Evolutionary conservation across 192 early-diverging fungal genomes (phyloP).

Genomic region (Coemansia sp.): DNA sequence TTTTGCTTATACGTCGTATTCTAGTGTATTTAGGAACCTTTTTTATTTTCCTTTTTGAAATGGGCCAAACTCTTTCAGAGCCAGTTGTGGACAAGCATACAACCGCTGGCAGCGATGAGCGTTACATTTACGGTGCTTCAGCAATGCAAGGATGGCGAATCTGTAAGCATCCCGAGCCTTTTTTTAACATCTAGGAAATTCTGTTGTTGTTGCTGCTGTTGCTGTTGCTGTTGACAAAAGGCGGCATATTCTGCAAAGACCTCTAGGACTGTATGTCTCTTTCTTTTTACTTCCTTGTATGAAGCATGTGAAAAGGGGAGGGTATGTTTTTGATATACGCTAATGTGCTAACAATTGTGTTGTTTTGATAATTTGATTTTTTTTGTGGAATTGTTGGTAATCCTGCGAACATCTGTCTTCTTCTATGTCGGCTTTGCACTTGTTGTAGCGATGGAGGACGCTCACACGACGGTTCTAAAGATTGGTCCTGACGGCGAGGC

Average conservation of each 20-base stretch:
- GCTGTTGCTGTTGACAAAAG: background rate
- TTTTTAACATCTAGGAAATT: no score
- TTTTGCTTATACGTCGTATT: conserved; percentile 2
- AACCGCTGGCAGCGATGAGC: conserved; percentile 66
- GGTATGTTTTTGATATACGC: background rate
- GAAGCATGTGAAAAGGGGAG: background rate
- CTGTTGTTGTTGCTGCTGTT: background rate
- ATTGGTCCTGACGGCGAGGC: conserved; percentile 60
- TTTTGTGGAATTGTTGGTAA: background rate
- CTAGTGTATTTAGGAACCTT: conserved; percentile 1
- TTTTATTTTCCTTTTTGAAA: conserved; percentile 44
- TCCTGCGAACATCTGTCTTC: background rate
- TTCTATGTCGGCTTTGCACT: background rate
- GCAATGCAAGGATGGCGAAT: conserved; percentile 98
- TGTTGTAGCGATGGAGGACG: conserved; percentile 90
- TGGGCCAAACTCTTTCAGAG: conserved; percentile 97
- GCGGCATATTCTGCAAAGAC: background rate
- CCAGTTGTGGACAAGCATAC: conserved; percentile 90
- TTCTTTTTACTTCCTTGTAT: no score
- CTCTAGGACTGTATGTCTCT: background rate
- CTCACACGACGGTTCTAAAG: conserved; percentile 84
- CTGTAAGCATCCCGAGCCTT: conserved; percentile 50
- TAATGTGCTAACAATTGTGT: background rate
- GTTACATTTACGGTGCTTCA: conserved; percentile 81
- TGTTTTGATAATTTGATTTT: background rate